A percentile compares a stretch with the other conserved stretches of the same genome.
Conservation (phyloP, 805 yeast species). For the Candida cerambycidarum region DNA sequence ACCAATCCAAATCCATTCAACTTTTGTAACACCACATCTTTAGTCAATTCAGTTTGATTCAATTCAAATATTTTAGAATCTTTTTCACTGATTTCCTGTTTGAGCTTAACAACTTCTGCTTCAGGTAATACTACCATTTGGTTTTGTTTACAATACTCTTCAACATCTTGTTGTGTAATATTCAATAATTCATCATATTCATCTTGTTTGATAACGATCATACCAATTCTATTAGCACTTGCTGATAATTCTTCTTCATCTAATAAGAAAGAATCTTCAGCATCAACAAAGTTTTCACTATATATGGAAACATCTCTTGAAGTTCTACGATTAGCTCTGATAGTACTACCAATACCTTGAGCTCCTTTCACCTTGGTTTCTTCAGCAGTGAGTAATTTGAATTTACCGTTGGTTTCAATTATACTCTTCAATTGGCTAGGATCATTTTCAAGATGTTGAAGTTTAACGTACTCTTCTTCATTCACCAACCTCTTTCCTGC, state of each 20-base stretch:
- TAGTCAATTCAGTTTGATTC: constrained; percentile 16
- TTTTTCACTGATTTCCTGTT: constrained; percentile 29
- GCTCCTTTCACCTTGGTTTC: constrained; percentile 10
- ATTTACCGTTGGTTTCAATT: constrained; percentile 2
- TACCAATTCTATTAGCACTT: constrained; percentile 27
- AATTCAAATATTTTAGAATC: constrained; percentile 27
- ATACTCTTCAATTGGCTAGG: background rate
- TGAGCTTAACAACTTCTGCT: constrained; percentile 22
- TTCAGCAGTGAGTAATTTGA: constrained; percentile 4
- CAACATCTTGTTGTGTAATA: constrained; percentile 19
- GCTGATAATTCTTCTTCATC: constrained; percentile 25
- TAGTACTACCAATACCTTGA: constrained; percentile 11
- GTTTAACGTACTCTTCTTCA: constrained; percentile 2
- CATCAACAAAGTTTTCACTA: constrained; percentile 23
- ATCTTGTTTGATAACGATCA: constrained; percentile 21
- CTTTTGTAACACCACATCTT: constrained; percentile 21
- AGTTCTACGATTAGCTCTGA: constrained; percentile 14
- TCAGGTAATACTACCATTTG: constrained; percentile 27
- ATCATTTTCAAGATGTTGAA: background rate
- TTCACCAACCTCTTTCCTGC: constrained; percentile 14
- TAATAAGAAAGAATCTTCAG: constrained; percentile 29
- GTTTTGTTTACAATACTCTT: constrained; percentile 20
- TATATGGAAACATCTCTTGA: constrained; percentile 15
- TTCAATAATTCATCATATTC: constrained; percentile 19
- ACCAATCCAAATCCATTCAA: constrained; percentile 35